phyloP scores from a whole-genome alignment of 208 protist genomes.

The Leishmania amazonensis region DNA sequence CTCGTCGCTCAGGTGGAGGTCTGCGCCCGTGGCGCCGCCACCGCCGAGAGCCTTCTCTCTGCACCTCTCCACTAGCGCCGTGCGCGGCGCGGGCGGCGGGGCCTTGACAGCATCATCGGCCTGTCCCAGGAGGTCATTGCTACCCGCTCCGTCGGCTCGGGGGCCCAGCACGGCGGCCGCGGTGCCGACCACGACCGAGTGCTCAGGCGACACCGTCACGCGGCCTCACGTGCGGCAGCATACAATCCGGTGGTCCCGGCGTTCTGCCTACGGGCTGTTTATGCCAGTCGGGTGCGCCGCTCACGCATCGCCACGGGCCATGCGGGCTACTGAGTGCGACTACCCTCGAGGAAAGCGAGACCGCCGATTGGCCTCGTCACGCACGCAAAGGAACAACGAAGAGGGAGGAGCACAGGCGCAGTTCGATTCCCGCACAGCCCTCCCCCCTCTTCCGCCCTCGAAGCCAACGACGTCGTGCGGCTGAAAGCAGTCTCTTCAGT shows the following conservation, averaged over 20 bases:
- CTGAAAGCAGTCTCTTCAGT: neutral
- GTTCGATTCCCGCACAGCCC: neutral
- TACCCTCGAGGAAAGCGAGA: no score
- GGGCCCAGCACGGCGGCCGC: neutral
- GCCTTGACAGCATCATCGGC: neutral
- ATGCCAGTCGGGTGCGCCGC: neutral
- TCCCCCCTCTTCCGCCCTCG: neutral
- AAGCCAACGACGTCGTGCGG: neutral
- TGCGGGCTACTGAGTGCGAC: no score
- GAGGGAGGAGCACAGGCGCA: neutral
- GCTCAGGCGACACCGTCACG: no score
- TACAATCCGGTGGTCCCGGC: neutral
- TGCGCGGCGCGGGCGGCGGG: neutral
- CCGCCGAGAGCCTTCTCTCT: neutral
- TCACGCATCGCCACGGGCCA: neutral
- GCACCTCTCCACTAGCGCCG: neutral
- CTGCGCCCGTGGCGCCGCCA: neutral
- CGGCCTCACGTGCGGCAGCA: neutral
- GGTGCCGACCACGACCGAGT: neutral
- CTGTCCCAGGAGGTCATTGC: no score
- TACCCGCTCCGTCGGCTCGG: neutral
- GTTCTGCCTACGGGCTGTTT: neutral
- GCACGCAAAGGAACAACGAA: neutral
- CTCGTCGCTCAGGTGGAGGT: slow-evolving; percentile 1
- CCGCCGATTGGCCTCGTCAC: neutral